phyloP scores from a whole-genome alignment of 2,329 filamentous ascomycete species.

The Arthrobotrys musiformis region DNA sequence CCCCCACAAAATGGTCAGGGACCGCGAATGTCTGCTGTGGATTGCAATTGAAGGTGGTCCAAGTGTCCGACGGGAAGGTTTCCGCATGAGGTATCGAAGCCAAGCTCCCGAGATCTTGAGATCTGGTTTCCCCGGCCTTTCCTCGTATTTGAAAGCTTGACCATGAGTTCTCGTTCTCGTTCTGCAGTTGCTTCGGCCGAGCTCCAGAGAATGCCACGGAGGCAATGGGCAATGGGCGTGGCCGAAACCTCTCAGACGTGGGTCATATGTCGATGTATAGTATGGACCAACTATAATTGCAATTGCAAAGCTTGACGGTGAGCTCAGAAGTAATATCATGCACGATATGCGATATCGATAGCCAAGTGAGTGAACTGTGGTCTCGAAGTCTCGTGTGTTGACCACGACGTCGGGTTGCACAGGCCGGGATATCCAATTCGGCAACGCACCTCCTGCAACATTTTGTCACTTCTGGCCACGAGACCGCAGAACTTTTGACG shows the following conservation, averaged over 20 bases:
- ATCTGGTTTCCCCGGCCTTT: not conserved
- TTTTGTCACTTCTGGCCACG: not conserved
- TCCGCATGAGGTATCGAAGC: constrained; percentile 4
- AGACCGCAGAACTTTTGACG: not conserved
- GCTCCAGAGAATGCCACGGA: not conserved
- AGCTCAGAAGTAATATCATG: not conserved
- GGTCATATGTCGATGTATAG: not conserved
- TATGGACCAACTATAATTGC: not conserved
- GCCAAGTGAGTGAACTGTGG: not conserved
- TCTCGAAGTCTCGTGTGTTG: constrained; percentile 6
- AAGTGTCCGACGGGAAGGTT: constrained; percentile 18
- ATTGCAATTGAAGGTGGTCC: not conserved
- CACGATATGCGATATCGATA: not conserved
- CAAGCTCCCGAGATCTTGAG: constrained; percentile 2
- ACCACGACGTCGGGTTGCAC: not conserved
- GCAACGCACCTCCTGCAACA: constrained; percentile 2
- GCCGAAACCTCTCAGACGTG: not conserved
- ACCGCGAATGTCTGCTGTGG: not conserved
- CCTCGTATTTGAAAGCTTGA: not conserved
- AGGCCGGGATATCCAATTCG: not conserved
- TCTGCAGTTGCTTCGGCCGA: constrained; percentile 4
- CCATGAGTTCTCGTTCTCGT: constrained; percentile 1
- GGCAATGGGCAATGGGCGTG: not conserved
- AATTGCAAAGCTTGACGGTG: not conserved
- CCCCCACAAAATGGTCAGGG: constrained; percentile 36